These are phyloP conservation scores for Neurospora discreta DNA, from an alignment of 495 filamentous ascomycete species.

Conservation along the genomic window DNA sequence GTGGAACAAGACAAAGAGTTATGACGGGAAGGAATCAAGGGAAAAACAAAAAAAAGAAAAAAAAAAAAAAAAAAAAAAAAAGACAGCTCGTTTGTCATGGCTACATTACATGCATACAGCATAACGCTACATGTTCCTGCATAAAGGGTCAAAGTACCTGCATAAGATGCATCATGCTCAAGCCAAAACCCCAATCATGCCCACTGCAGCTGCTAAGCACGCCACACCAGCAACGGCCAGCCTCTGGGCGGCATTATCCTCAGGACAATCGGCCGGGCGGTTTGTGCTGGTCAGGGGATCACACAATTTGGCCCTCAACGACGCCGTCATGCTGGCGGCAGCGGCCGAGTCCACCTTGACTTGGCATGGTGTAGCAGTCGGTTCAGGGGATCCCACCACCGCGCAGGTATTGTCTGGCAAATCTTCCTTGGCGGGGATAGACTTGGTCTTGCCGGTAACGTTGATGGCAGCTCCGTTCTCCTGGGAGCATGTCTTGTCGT, in stretches of 20 bases:
- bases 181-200: background rate
- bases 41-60: too few species aligned
- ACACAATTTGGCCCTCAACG: background rate
- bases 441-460: background rate
- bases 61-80: too few species aligned
- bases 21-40: background rate
- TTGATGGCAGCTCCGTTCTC: background rate
- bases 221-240: background rate
- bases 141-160: background rate
- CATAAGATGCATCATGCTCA: background rate
- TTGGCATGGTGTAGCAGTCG: slow-evolving; percentile 1
- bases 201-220: background rate
- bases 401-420: background rate
- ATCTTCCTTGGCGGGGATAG: background rate
- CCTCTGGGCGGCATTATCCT: background rate
- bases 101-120: background rate
- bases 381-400: background rate
- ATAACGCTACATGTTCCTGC: background rate
- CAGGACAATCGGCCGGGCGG: background rate
- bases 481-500: background rate
- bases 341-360: slow-evolving; percentile 2
- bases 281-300: background rate
- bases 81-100: background rate
- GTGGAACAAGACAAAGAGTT: background rate
- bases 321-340: slow-evolving; percentile 6